A percentile compares a stretch with the other conserved stretches of the same genome.
Conservation (phyloP, 345 rosid species). For the Laguncularia racemosa region DNA sequence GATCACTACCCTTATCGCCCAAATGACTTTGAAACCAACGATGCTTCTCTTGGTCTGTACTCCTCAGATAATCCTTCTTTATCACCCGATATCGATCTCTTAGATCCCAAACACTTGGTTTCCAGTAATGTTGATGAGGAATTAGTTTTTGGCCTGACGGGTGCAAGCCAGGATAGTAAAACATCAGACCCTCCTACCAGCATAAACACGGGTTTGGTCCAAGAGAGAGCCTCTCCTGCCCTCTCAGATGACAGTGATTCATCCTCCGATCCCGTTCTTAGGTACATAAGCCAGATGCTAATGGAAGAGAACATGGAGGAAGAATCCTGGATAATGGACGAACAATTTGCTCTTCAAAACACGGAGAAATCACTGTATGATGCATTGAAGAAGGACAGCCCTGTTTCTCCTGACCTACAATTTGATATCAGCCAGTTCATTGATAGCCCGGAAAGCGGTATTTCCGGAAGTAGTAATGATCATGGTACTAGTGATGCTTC, state of each 20-base stretch:
- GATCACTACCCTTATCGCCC: too few species aligned
- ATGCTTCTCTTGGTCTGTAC: too few species aligned
- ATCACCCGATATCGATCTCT: too few species aligned
- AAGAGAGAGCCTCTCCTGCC: slow-evolving; percentile 2
- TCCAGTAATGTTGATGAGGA: too few species aligned
- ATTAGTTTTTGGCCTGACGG: too few species aligned
- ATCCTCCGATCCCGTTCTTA: slow-evolving; percentile 25
- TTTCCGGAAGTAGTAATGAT: slow-evolving; percentile 17
- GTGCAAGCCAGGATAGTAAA: too few species aligned
- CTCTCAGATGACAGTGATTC: slow-evolving; percentile 29
- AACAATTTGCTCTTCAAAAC: slow-evolving; percentile 30
- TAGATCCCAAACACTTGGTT: too few species aligned
- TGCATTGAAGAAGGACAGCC: slow-evolving; percentile 19
- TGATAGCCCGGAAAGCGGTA: slow-evolving; percentile 15
- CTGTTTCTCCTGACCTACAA: slow-evolving; percentile 8
- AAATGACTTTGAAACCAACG: too few species aligned
- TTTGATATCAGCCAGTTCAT: slow-evolving; percentile 10
- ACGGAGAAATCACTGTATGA: slow-evolving; percentile 36
- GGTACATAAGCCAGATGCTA: slow-evolving; percentile 32
- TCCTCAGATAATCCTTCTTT: too few species aligned
- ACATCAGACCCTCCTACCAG: not conserved
- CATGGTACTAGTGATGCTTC: slow-evolving; percentile 1
- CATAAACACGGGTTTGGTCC: not conserved
- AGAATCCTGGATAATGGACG: slow-evolving; percentile 28
- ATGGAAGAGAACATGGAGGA: slow-evolving; percentile 40